Evolutionary conservation across 1,139 yeast genomes (phyloP).

Genomic region (Hansenula anomala): DNA sequence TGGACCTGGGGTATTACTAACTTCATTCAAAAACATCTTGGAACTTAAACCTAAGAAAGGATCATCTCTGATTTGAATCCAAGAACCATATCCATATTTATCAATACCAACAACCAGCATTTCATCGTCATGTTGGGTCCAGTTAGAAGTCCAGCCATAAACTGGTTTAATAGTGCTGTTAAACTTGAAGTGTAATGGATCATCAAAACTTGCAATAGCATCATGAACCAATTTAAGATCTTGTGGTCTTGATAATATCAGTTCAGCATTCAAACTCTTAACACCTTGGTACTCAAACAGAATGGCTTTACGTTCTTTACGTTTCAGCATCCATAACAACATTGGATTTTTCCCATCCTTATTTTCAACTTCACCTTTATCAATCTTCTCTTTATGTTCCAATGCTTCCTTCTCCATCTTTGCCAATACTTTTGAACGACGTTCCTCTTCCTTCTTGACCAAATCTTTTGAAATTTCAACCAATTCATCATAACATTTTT

Average conservation of each 20-base stretch:
- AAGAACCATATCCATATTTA: constrained; percentile 94
- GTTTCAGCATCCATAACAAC: constrained; percentile 46
- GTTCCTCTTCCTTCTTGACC: constrained; percentile 61
- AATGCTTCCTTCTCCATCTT: constrained; percentile 59
- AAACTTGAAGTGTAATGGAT: constrained; percentile 54
- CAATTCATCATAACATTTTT: constrained; percentile 71
- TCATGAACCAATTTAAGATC: constrained; percentile 68
- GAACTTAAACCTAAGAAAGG: constrained; percentile 85
- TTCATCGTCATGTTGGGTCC: constrained; percentile 82
- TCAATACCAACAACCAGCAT: constrained; percentile 82
- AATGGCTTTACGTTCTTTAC: constrained; percentile 83
- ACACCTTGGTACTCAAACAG: constrained; percentile 87
- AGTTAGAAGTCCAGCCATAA: constrained; percentile 85
- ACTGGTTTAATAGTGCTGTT: constrained; percentile 71
- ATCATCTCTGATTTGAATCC: constrained; percentile 93
- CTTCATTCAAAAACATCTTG: constrained; percentile 62
- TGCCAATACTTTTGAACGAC: constrained; percentile 50
- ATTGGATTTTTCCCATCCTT: constrained; percentile 32
- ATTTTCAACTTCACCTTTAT: constrained; percentile 35
- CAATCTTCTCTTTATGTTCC: constrained; percentile 44
- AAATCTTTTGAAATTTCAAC: constrained; percentile 56
- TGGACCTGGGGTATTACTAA: constrained; percentile 13
- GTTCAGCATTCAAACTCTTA: constrained; percentile 86
- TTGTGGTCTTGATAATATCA: constrained; percentile 73
- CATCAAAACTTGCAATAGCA: constrained; percentile 46